phyloP scores from a whole-genome alignment of 306 rosid species.

The Vachellia pachyceras region DNA sequence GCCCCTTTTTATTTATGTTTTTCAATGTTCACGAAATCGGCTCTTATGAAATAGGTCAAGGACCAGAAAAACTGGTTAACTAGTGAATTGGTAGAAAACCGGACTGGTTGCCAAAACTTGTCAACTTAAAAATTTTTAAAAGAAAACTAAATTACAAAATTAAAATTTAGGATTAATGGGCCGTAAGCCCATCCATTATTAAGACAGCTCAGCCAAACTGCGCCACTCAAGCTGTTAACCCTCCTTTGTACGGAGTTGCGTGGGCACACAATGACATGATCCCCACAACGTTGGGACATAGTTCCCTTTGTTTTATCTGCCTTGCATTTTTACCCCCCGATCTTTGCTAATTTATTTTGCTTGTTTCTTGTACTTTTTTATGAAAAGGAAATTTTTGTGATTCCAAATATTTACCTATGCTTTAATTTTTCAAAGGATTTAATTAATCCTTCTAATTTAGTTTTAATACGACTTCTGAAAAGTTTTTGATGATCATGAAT shows the following conservation, averaged over 20 bases:
- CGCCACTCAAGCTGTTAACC: neutral
- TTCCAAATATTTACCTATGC: too few relatives aligned
- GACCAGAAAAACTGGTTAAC: neutral
- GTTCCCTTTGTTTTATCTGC: neutral
- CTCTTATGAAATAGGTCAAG: neutral
- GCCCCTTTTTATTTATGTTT: neutral
- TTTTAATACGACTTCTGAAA: too few relatives aligned
- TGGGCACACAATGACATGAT: neutral
- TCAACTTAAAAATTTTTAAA: neutral
- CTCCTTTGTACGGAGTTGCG: neutral
- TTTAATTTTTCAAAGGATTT: too few relatives aligned
- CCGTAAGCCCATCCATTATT: neutral
- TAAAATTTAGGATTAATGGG: neutral
- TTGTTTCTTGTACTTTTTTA: too few relatives aligned
- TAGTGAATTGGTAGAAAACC: neutral
- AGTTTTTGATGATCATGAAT: neutral
- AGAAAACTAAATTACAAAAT: neutral
- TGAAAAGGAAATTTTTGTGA: too few relatives aligned
- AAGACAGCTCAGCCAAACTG: neutral
- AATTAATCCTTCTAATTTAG: too few relatives aligned
- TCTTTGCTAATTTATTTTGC: neutral
- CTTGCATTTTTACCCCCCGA: neutral
- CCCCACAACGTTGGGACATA: neutral
- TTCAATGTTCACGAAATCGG: neutral
- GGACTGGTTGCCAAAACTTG: neutral